Evolutionary conservation across 768 basidiomycete genomes (phyloP).

Genomic region (Lactarius vividus): DNA sequence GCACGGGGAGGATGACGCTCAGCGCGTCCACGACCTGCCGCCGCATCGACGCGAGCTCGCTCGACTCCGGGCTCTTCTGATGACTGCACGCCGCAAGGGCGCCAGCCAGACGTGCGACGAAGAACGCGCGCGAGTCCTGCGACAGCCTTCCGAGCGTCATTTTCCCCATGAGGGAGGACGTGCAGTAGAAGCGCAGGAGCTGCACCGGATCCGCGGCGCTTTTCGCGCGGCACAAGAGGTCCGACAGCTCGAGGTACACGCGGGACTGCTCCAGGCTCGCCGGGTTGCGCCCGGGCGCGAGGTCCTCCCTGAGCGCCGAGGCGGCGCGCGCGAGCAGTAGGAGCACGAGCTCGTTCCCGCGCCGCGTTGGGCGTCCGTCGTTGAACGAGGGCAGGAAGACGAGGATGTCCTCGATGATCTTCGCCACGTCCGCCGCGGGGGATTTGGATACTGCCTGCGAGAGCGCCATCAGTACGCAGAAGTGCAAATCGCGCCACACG

Average conservation of each 20-base stretch:
- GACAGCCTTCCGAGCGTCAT: slow-evolving; percentile 46
- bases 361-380: slow-evolving; percentile 33
- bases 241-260: slow-evolving; percentile 47
- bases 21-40: slow-evolving; percentile 51
- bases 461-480: neutral
- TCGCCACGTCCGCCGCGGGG: slow-evolving; percentile 40
- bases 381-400: slow-evolving; percentile 47
- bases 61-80: slow-evolving; percentile 31
- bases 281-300: slow-evolving; percentile 32
- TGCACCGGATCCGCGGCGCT: slow-evolving; percentile 42
- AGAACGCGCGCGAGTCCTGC: slow-evolving; percentile 42
- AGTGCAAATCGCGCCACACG: neutral
- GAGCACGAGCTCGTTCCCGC: slow-evolving; percentile 42
- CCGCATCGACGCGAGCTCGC: slow-evolving; percentile 39
- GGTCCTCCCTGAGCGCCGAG: slow-evolving; percentile 35
- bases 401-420: slow-evolving; percentile 55
- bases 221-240: slow-evolving; percentile 43
- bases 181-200: slow-evolving; percentile 54
- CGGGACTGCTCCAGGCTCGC: slow-evolving; percentile 39
- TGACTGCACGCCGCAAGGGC: slow-evolving; percentile 41
- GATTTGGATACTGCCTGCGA: slow-evolving; percentile 51
- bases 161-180: slow-evolving; percentile 41
- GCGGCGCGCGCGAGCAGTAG: slow-evolving; percentile 40
- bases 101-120: slow-evolving; percentile 48
- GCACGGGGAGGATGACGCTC: slow-evolving; percentile 48